Conservation (phyloP, 139 green algal genomes). For the Haematococcus sp. region DNA sequence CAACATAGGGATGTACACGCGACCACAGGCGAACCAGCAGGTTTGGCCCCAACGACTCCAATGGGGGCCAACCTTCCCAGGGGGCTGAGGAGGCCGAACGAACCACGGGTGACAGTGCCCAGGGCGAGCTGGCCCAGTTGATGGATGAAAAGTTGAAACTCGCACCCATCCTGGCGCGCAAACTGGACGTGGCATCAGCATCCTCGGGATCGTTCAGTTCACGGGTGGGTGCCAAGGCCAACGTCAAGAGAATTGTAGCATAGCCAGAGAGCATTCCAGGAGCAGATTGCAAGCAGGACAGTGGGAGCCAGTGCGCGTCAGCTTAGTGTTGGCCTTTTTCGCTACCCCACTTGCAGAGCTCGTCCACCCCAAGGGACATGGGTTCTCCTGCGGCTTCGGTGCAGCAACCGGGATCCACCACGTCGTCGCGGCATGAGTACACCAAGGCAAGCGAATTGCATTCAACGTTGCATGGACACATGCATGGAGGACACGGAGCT, state of each 20-base stretch:
- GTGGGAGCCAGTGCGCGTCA: no score
- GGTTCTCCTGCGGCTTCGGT: no score
- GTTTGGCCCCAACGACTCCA: not conserved
- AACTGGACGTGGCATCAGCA: slow-evolving; percentile 17
- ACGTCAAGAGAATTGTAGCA: not conserved
- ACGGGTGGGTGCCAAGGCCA: not conserved
- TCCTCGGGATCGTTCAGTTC: slow-evolving; percentile 28
- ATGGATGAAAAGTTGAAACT: slow-evolving; percentile 31
- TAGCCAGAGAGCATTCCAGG: not conserved
- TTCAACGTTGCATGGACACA: not conserved
- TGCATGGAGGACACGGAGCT: not conserved
- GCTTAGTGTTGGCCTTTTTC: not conserved
- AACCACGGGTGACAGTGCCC: no score
- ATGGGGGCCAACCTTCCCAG: not conserved
- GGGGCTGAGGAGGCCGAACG: not conserved
- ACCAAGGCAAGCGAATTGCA: slow-evolving; percentile 6
- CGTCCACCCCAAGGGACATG: not conserved
- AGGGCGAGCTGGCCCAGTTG: no score
- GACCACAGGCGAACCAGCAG: not conserved
- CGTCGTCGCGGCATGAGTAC: slow-evolving; percentile 2
- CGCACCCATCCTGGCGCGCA: slow-evolving; percentile 19
- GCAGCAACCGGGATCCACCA: not conserved
- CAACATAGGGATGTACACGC: not conserved
- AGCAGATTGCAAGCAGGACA: no score
- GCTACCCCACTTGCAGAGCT: not conserved